phyloP scores from a whole-genome alignment of 2,329 filamentous ascomycete species.

The Trichoderma brevicompactum region DNA sequence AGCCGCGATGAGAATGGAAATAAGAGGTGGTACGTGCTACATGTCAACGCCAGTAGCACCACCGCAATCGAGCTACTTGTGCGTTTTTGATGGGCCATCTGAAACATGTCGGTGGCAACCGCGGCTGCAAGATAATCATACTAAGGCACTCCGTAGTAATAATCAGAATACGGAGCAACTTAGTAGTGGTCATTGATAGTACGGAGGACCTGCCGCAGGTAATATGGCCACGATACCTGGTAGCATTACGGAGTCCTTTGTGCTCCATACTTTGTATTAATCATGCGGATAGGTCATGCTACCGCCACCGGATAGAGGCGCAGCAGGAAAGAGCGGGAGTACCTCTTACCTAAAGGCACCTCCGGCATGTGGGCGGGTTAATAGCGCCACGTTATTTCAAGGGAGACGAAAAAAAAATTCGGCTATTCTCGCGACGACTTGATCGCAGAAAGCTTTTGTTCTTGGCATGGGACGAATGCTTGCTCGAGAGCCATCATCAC shows the following conservation, averaged over 20 bases:
- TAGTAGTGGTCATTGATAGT: no score
- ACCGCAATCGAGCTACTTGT: not conserved
- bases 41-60: conserved; percentile 11
- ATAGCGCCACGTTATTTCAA: no score
- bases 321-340: conserved; percentile 3
- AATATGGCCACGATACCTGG: no score
- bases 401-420: no score
- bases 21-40: conserved; percentile 27
- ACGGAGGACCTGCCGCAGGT: no score
- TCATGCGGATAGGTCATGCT: conserved; percentile 15
- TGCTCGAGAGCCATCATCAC: not conserved
- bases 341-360: not conserved
- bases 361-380: no score
- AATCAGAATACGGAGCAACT: not conserved
- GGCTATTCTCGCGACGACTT: no score
- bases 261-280: not conserved
- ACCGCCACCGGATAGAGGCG: conserved; percentile 14
- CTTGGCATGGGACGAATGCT: not conserved
- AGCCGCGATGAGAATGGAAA: conserved; percentile 25
- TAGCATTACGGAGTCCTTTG: no score
- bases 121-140: conserved; percentile 7
- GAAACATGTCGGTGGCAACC: conserved; percentile 15
- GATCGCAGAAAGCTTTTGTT: not conserved
- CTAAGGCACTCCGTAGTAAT: no score
- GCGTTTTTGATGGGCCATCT: conserved; percentile 13